phyloP scores from a whole-genome alignment of 1,284 basidiomycete species.

The Meira miltonrushii region DNA sequence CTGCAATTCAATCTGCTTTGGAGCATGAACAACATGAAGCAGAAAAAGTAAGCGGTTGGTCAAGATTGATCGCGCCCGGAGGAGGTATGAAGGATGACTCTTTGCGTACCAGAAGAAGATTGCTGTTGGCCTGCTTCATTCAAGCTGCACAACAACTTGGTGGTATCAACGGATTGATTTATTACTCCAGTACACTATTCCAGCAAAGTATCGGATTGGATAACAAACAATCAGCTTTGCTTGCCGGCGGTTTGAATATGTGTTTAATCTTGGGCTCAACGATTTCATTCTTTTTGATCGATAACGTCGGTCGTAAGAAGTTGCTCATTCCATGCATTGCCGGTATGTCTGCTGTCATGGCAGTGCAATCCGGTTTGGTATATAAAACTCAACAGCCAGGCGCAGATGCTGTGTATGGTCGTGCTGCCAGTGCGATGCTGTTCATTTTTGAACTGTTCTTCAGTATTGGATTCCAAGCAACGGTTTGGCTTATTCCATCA shows the following conservation, averaged over 20 bases:
- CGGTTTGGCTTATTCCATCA: conserved; percentile 12
- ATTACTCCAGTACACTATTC: conserved; percentile 10
- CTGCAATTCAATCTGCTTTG: conserved; percentile 5
- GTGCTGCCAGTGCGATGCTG: conserved; percentile 7
- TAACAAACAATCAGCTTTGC: conserved; percentile 1
- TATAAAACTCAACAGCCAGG: conserved; percentile 2
- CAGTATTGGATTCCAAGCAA: conserved; percentile 11
- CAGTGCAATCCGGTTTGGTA: conserved; percentile 6
- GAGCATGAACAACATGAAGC: conserved; percentile 6
- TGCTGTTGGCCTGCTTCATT: conserved; percentile 10
- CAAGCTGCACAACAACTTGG: conserved; percentile 12
- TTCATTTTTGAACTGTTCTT: conserved; percentile 13
- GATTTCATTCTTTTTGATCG: conserved; percentile 9
- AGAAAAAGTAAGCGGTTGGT: conserved; percentile 3
- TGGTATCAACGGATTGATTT: conserved; percentile 14
- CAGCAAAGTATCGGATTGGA: conserved; percentile 2
- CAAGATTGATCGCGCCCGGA: conserved; percentile 2
- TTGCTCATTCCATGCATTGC: conserved; percentile 10
- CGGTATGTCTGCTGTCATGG: conserved; percentile 9
- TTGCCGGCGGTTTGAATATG: conserved; percentile 11
- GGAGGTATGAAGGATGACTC: conserved; percentile 7
- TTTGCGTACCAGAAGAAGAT: conserved; percentile 3
- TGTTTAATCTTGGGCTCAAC: conserved; percentile 7
- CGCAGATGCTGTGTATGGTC: not conserved
- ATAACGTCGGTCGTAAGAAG: conserved; percentile 1